Base-by-base conservation (phyloP, 352 stramenopile species). In the Thalassiosira sp. region DNA sequence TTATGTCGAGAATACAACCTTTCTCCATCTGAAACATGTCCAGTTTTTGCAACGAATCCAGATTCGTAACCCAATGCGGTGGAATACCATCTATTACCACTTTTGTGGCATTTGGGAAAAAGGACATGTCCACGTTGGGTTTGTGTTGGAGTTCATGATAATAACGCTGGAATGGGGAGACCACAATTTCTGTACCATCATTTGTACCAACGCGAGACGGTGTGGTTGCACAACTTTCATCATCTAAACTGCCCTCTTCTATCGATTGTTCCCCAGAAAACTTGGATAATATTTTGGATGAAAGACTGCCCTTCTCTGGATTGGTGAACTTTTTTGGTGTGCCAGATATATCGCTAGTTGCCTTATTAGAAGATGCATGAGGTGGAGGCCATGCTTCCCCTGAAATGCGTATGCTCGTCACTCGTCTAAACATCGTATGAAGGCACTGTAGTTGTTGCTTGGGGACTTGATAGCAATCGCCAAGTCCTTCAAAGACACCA, bases 41-140 rank as follows among this genome's bases (percentile, higher is more conserved):
- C 31, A 91, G 60, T 8, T 72, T 80, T 20, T 67, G 63, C 18
- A 89, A 27, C 1, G 54, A 59, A 64, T 78, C 45, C 27, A 91
- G 69, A 77, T 88, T 73, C 15, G 22, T 35, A 43, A 92, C 78
- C 75, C 81, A 90, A 22, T 74, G 70, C 37, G 82, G 77, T 31
- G 75, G 77, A 25, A 92, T 77, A 24, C 76, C 61, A 65, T 89
- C 82, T 10, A 92, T 60, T 5, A 89, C 25, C 31, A 92, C 72
- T 56, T 86, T 79, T 45, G 72, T 65, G 7, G 83, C 76, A 54
- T 83, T 70, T 0, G 84, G 82, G 67, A 92, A 90, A 6, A 90
- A 48, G n/a, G 69, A 49, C 65, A 90, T 70, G 54, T 90, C 80
- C 2, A 91, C 58, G 6, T 56, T 20, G 11, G 72, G 79, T 27